Percentiles rank a stretch among this genome's conserved stretches.
Evolutionary conservation across 768 basidiomycete species (phyloP).

Genomic region (Mycena venus): DNA sequence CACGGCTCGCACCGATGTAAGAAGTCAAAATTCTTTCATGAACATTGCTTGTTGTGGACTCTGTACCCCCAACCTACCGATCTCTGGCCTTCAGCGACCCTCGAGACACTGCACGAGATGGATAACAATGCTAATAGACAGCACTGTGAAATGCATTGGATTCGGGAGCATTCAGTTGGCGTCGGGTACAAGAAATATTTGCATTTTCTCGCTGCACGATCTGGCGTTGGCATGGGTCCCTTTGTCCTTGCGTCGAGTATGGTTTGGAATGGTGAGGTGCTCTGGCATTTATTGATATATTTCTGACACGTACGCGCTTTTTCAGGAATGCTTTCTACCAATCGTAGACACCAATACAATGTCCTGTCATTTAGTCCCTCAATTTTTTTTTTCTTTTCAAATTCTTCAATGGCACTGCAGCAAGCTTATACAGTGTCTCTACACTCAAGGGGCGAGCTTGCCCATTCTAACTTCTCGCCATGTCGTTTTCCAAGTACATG

Average conservation of each 20-base stretch:
- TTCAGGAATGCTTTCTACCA: not conserved
- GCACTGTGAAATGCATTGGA: not conserved
- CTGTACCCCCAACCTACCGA: not conserved
- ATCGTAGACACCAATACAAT: not conserved
- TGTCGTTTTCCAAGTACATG: conserved; percentile 6
- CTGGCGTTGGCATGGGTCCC: not conserved
- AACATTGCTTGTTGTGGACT: not conserved
- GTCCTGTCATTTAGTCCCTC: not conserved
- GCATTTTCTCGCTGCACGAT: not conserved
- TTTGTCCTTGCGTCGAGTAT: not conserved
- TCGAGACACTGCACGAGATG: not conserved
- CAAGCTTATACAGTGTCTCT: not conserved
- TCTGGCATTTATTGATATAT: not conserved
- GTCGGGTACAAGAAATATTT: not conserved
- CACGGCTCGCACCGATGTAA: not conserved
- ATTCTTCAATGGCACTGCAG: not conserved
- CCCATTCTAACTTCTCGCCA: not conserved
- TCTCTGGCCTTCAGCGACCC: not conserved
- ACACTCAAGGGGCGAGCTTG: not conserved
- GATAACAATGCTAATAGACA: not conserved
- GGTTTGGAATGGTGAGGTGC: not conserved
- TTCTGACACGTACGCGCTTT: not conserved
- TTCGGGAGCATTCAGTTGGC: not conserved
- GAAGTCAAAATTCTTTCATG: not conserved
- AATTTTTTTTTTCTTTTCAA: not conserved